Evolutionary conservation across 2,329 filamentous ascomycete genomes (phyloP).

Genomic region (Colletotrichum lupini): DNA sequence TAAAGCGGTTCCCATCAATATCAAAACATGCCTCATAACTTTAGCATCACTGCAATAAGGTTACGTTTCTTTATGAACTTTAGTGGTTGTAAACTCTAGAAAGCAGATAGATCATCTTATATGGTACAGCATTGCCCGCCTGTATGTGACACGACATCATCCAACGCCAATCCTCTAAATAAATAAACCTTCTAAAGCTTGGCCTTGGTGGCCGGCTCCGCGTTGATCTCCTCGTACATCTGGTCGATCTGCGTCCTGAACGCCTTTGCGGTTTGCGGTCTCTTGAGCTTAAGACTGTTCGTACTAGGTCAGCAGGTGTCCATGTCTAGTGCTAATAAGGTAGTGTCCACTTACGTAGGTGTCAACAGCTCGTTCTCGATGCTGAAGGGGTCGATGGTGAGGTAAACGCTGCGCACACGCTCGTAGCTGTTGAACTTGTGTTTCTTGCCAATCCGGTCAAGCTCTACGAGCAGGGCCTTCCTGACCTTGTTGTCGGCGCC

Average conservation of each 20-base stretch:
- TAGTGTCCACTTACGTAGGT: constrained; percentile 76
- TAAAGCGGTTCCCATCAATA: background rate
- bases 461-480: constrained; percentile 79
- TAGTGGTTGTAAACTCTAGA: background rate
- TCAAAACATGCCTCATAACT: background rate
- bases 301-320: constrained; percentile 36
- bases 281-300: constrained; percentile 68
- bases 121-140: constrained; percentile 24
- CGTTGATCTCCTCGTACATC: constrained; percentile 67
- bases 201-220: constrained; percentile 51
- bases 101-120: constrained; percentile 17
- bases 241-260: constrained; percentile 64
- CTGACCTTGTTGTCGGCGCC: constrained; percentile 76
- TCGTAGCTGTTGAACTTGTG: constrained; percentile 95
- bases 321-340: background rate
- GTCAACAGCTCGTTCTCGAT: constrained; percentile 93
- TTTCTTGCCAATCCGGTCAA: constrained; percentile 82
- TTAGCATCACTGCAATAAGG: background rate
- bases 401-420: constrained; percentile 76
- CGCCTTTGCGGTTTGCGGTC: constrained; percentile 64
- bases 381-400: constrained; percentile 90
- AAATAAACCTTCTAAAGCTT: constrained; percentile 53
- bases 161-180: constrained; percentile 13
- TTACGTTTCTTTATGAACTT: background rate
- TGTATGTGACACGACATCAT: constrained; percentile 13